phyloP scores from a whole-genome alignment of 2,329 filamentous ascomycete species.

The Arthrobotrys conoides region DNA sequence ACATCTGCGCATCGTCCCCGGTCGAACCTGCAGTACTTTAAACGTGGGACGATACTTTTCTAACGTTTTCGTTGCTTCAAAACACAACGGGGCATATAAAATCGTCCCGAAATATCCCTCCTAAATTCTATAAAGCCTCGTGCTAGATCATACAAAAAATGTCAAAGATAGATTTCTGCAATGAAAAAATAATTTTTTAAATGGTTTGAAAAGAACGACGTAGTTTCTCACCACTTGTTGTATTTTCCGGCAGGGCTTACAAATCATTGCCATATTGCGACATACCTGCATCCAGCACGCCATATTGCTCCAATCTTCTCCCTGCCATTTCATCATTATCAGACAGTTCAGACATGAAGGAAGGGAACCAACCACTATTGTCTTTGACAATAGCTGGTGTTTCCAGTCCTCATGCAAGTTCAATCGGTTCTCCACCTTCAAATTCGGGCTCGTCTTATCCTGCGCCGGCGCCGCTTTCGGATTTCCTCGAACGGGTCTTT shows the following conservation, averaged over 20 bases:
- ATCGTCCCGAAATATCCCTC: slow-evolving; percentile 34
- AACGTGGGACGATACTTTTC: slow-evolving; percentile 38
- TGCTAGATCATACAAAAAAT: slow-evolving; percentile 32
- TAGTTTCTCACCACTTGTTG: slow-evolving; percentile 40
- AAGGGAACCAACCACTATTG: slow-evolving; percentile 43
- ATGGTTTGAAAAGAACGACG: slow-evolving; percentile 30
- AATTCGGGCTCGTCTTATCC: not conserved
- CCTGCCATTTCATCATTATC: slow-evolving; percentile 27
- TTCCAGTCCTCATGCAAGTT: slow-evolving; percentile 43
- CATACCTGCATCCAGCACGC: slow-evolving; percentile 59
- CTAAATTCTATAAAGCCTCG: slow-evolving; percentile 27
- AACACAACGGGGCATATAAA: slow-evolving; percentile 46
- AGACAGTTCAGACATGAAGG: slow-evolving; percentile 43
- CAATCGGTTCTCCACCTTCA: slow-evolving; percentile 40
- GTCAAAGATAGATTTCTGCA: slow-evolving; percentile 23
- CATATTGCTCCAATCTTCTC: slow-evolving; percentile 48
- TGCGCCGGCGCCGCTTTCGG: slow-evolving; percentile 27
- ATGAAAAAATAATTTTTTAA: slow-evolving; percentile 26
- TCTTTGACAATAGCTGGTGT: slow-evolving; percentile 50
- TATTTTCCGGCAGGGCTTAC: slow-evolving; percentile 47
- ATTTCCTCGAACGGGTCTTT: slow-evolving; percentile 51
- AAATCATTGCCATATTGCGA: slow-evolving; percentile 60
- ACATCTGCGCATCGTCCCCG: slow-evolving; percentile 29
- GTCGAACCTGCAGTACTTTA: slow-evolving; percentile 30
- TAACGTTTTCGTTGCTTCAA: slow-evolving; percentile 32